These are phyloP conservation scores for Pleurotus djamor DNA, from an alignment of 768 basidiomycete species.

Conservation along the genomic window DNA sequence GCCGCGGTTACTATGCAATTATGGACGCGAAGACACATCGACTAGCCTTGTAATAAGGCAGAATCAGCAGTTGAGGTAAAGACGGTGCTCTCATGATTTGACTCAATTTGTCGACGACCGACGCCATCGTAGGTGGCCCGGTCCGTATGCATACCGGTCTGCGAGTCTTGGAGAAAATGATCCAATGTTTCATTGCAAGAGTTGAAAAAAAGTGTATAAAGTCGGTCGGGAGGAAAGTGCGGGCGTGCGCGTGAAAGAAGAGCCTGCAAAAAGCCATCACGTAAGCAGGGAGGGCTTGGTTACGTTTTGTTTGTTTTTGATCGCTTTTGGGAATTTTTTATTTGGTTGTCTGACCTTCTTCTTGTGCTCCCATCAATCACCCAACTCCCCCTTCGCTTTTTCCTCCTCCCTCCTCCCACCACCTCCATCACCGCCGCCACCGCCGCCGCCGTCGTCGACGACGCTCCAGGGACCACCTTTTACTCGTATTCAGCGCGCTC, in stretches of 20 bases:
- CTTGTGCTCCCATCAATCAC: constrained; percentile 6
- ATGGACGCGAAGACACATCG: no score
- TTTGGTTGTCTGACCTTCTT: constrained; percentile 5
- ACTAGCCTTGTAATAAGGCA: no score
- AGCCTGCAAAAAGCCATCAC: background rate
- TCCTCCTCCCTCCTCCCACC: background rate
- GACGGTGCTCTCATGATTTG: no score
- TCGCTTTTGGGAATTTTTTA: constrained; percentile 7
- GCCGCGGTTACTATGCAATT: no score
- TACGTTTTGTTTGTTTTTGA: constrained; percentile 9
- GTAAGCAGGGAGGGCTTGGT: background rate
- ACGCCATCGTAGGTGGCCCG: no score
- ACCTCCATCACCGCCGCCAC: background rate
- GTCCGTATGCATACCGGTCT: no score
- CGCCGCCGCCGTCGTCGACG: background rate
- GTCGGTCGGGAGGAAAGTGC: no score
- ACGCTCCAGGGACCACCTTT: background rate
- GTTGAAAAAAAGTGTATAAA: no score
- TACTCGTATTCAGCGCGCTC: background rate
- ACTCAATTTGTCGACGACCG: no score
- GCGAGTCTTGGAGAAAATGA: no score
- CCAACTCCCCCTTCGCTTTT: background rate
- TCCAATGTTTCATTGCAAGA: no score
- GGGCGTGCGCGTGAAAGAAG: background rate
- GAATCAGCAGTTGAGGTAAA: no score